Evolutionary conservation across 306 rosid genomes (phyloP), one percentile per base, ranked within the genome.

Genomic region (Casuarina equisetifolia): DNA sequence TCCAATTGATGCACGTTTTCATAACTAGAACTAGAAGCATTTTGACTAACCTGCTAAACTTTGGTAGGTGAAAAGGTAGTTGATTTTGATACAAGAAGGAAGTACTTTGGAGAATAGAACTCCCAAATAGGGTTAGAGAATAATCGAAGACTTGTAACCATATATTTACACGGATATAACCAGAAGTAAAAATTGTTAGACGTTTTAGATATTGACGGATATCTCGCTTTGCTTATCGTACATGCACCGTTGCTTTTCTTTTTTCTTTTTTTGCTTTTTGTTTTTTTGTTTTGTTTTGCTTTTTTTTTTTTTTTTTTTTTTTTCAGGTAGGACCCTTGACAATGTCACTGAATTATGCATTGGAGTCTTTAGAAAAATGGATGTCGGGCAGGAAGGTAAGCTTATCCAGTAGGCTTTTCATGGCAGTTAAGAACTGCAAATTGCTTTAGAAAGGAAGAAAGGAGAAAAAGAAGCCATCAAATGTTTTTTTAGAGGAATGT

Each of bases 351-450:
- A 84, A 92, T 63, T 38, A 58, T 0, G 92, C 93, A 9, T 52
- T 40, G 48, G 75, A 82, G 53, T 53, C 76, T 62, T 62, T 89
- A 58, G 83, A 80, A 78, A 43, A 75, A 15, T 92, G 97, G 97
- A 92, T 88, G 97, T 74, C 85, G 0, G 71, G 79, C 59, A 86
- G 73, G 80, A 80, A 86, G 96, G 97, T 90, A 45, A 77, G 83
- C 49, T 55, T 7, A 39, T 63, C 13, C 13, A 72, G 9, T 9
- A 45, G 43, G 13, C 79, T 59, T 75, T 40, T 7, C 25, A 66
- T 42, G 35, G 25, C 49, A 66, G 40, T 66, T 2, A 13, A 64
- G 39, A 39, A 25, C 3, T 20, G 36, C 25, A 10, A 3, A 12
- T n/a, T 3, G 19, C 16, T 19, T 17, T 44, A 38, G 5, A 51